phyloP scores from a whole-genome alignment of 2,329 filamentous ascomycete genomes.

The Talaromyces sp. region DNA sequence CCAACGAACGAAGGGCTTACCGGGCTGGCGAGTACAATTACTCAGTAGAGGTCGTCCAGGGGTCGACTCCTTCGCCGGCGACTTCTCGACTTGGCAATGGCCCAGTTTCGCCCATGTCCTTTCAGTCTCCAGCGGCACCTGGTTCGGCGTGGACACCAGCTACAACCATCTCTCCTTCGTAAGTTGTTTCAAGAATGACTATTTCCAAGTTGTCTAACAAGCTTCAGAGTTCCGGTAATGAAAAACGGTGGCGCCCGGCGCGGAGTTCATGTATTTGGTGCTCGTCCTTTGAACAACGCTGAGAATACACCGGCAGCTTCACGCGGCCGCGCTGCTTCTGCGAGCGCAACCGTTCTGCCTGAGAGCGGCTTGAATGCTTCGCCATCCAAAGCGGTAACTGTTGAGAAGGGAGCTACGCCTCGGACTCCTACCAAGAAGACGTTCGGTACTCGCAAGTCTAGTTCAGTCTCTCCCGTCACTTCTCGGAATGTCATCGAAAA shows the following conservation, averaged over 20 bases:
- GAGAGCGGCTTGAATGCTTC: slow-evolving; percentile 26
- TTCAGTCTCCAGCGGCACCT: slow-evolving; percentile 36
- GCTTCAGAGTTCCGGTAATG: slow-evolving; percentile 29
- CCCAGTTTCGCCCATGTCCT: slow-evolving; percentile 37
- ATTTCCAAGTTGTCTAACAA: slow-evolving; percentile 20
- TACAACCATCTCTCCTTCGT: slow-evolving; percentile 44
- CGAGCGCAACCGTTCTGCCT: slow-evolving; percentile 22
- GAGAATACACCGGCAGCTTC: slow-evolving; percentile 32
- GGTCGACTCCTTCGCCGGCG: slow-evolving; percentile 39
- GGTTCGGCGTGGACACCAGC: slow-evolving; percentile 41
- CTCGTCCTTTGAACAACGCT: slow-evolving; percentile 26
- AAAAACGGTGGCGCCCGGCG: slow-evolving; percentile 31
- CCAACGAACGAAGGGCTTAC: slow-evolving; percentile 89
- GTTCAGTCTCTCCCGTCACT: slow-evolving; percentile 32
- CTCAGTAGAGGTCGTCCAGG: slow-evolving; percentile 42
- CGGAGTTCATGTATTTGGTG: slow-evolving; percentile 29
- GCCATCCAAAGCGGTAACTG: slow-evolving; percentile 27
- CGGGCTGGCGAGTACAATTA: slow-evolving; percentile 89
- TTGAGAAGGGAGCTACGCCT: slow-evolving; percentile 24
- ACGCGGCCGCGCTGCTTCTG: slow-evolving; percentile 22
- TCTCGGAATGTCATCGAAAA: slow-evolving; percentile 33
- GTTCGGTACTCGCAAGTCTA: slow-evolving; percentile 28
- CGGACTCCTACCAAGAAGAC: slow-evolving; percentile 37
- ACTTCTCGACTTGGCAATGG: slow-evolving; percentile 36
- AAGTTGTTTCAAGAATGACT: slow-evolving; percentile 18